Evolutionary conservation across 1,284 basidiomycete species (phyloP).

Genomic region (Rhodofomes roseus): DNA sequence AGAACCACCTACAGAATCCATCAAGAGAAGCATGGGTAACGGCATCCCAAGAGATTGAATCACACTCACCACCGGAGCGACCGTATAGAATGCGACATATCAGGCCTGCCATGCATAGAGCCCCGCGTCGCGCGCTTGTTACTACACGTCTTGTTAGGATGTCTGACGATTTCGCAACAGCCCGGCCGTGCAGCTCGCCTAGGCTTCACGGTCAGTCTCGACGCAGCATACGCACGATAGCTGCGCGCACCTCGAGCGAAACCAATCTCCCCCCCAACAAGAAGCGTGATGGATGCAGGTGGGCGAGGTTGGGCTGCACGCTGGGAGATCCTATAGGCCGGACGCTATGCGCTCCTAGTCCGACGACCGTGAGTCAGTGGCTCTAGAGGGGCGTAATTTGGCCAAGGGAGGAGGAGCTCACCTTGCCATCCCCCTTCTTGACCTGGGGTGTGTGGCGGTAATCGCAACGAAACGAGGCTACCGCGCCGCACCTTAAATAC

Average conservation of each 20-base stretch:
- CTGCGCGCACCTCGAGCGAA: slow-evolving; percentile 44
- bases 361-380: background rate
- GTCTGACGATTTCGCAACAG: slow-evolving; percentile 51
- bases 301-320: slow-evolving; percentile 64
- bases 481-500: slow-evolving; percentile 12
- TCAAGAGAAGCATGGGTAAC: background rate
- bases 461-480: slow-evolving; percentile 11
- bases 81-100: slow-evolving; percentile 19
- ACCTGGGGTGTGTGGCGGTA: slow-evolving; percentile 18
- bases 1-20: background rate
- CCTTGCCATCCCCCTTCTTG: slow-evolving; percentile 7
- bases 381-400: background rate
- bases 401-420: background rate
- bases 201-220: background rate
- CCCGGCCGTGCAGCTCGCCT: slow-evolving; percentile 25
- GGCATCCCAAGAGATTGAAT: background rate
- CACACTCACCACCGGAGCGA: background rate
- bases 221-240: background rate
- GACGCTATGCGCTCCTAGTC: background rate
- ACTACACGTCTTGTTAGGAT: slow-evolving; percentile 67
- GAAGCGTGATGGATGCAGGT: slow-evolving; percentile 71
- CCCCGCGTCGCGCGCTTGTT: slow-evolving; percentile 67
- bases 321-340: slow-evolving; percentile 38
- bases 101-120: slow-evolving; percentile 52
- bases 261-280: slow-evolving; percentile 58